Percentiles rank a stretch among this genome's conserved stretches.
Evolutionary conservation across 202 grass and related monocot species (phyloP).

Genomic region (Carex arenaria): DNA sequence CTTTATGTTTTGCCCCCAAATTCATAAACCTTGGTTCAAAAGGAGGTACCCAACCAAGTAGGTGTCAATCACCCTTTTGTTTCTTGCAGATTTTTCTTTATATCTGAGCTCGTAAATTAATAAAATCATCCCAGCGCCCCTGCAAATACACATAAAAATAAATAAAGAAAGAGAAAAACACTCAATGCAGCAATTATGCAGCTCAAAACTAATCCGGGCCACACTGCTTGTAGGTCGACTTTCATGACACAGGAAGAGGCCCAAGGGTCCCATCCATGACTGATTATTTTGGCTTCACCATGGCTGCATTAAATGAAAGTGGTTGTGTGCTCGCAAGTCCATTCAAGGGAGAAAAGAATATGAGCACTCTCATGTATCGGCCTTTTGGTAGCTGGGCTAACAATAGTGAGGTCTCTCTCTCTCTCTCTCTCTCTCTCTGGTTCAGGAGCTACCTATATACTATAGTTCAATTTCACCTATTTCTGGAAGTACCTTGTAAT

Average conservation of each 20-base stretch:
- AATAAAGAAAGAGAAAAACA: background rate
- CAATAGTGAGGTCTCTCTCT: constrained; percentile 75
- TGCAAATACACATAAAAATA: background rate
- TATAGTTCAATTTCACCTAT: background rate
- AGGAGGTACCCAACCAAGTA: background rate
- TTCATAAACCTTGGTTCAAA: background rate
- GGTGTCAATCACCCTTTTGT: background rate
- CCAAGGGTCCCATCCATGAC: constrained; percentile 93
- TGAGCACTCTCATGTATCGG: constrained; percentile 98
- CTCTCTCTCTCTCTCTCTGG: background rate
- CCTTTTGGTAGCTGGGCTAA: constrained; percentile 92
- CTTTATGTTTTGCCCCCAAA: background rate
- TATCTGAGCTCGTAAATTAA: background rate
- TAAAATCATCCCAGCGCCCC: background rate
- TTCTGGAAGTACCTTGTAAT: background rate
- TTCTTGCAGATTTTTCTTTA: background rate
- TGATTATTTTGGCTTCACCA: constrained; percentile 98
- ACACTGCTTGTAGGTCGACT: constrained; percentile 64
- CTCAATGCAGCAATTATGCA: background rate
- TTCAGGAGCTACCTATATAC: background rate
- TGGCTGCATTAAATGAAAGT: constrained; percentile 77
- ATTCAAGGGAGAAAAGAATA: constrained; percentile 92
- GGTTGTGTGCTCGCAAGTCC: constrained; percentile 87
- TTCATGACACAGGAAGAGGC: constrained; percentile 96
- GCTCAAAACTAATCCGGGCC: background rate